Base-by-base conservation (phyloP, 805 yeast genomes). In the Candida nitratophila region DNA sequence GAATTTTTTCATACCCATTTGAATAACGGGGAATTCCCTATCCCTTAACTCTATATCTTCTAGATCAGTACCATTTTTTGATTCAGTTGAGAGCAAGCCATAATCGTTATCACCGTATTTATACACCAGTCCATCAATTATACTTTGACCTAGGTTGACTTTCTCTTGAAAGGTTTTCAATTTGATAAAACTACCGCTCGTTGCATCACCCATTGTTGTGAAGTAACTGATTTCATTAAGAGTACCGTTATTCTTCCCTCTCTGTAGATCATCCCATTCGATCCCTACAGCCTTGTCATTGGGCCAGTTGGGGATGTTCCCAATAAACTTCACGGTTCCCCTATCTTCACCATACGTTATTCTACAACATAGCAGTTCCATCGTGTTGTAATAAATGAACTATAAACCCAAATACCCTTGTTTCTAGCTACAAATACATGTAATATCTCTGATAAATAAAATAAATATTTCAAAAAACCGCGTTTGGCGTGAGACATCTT, bases 171-270 rank as follows among this genome's bases (percentile, higher is more conserved):
- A 50, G 53, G 81, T 85, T 7, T 62, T 51, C 0, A 61, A 49
- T 53, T 82, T 85, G 27, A 86, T 46, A 51, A 86, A 86, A 4
- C 89, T 77, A 0, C 86, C 95, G 2, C 81, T 65, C 0, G 66
- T 68, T 0, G 50, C 57, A n/a, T 47, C 62, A n/a, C 32, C 30
- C 8, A 24, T 60, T 44, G 53, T 61, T 7, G 50, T 30, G 58
- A 90, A 90, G 57, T 86, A 86, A 43, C 57, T 52, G 0, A 61
- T 53, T 0, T 82, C 86, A 19, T 74, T 66, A 24, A 77, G 47
- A 1, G 56, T 45, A 0, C 98, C 98, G 48, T 74, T 65, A 57
- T 89, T 79, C 53, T 81, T 86, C 1, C 97, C 97, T 31, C 88
- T 67, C 0, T 47, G 44, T 0, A 71, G 62, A 38, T 78, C 68